Base-by-base conservation (phyloP, 805 yeast species). In the Wickerhamomyces chaumierensis region DNA sequence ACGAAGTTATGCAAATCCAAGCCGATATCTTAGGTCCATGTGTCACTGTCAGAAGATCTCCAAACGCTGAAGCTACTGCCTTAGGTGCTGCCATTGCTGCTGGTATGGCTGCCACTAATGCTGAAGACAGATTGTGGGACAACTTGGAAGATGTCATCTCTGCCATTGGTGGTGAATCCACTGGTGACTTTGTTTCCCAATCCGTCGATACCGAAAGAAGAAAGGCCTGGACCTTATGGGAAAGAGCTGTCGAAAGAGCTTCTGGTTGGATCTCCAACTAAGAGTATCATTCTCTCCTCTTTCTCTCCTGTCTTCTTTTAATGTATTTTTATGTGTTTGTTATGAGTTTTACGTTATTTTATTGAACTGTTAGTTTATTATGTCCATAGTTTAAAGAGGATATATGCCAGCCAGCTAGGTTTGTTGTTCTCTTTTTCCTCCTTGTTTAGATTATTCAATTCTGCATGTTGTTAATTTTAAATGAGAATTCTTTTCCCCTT, bases 21-120 rank as follows among this genome's bases (percentile, higher is more conserved):
- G 82, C 95, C 7, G 94, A 88, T 57, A 79, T 88, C 44, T 68
- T 86, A 48, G 96, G 96, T 3, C 90, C 92, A 1, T 76, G 87
- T 61, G 83, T 80, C 31, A 75, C 78, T 20, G 90, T 88, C 33
- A 73, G 75, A 48, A 70, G 96, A 51, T 87, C 96, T 2, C 71
- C 75, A 25, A 82, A 80, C 57, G 66, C 85, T 28, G 97, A 88
- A 61, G 86, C 95, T 56, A 88, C 96, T 5, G 96, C 96, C 0
- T 69, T 88, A 45, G 97, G 97, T 21, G 95, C 95, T 7, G 96
- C 96, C 4, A 82, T 90, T 48, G 96, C 96, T 21, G 95, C 97
- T 3, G 95, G 96, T 12, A 64, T 87, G 51, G 75, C 66, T 6
- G 51, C 53, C 38, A 51, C 61, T 40, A 64, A 73, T 14, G 63